A percentile compares a stretch with the other conserved stretches of the same genome.
phyloP scores from a whole-genome alignment of 2,329 filamentous ascomycete species.

The Diaporthe citri region DNA sequence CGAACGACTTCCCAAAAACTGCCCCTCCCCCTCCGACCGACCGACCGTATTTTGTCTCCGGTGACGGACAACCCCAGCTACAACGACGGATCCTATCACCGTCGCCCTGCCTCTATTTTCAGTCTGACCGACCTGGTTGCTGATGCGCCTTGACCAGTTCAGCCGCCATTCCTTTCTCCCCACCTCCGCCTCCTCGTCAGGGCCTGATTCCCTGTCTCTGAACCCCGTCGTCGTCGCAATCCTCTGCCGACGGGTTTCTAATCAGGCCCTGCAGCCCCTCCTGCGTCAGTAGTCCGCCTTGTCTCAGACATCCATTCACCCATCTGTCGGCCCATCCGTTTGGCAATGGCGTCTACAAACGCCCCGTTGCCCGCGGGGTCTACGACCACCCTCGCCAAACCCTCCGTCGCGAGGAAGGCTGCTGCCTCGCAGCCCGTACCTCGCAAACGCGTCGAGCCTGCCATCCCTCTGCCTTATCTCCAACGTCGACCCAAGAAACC shows the following conservation, averaged over 20 bases:
- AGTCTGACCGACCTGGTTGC: conserved; percentile 1
- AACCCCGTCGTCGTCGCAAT: conserved; percentile 29
- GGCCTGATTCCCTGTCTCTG: conserved; percentile 23
- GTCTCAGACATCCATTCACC: conserved; percentile 12
- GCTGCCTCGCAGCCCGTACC: conserved; percentile 26
- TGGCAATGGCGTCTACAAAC: conserved; percentile 37
- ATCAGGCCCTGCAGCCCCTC: conserved; percentile 30
- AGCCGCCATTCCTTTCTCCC: conserved; percentile 32
- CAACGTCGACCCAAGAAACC: conserved; percentile 36
- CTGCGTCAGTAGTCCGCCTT: conserved; percentile 21
- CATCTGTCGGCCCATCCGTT: conserved; percentile 7
- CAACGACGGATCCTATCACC: not conserved
- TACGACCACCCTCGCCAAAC: conserved; percentile 18
- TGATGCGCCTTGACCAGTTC: conserved; percentile 1
- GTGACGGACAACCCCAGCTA: conserved; percentile 29
- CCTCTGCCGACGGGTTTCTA: conserved; percentile 30
- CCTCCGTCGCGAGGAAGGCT: conserved; percentile 1
- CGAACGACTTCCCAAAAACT: conserved; percentile 10
- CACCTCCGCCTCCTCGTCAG: conserved; percentile 27
- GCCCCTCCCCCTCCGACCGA: conserved; percentile 13
- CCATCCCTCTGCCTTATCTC: conserved; percentile 38
- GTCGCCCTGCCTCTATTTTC: not conserved
- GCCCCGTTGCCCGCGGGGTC: not conserved
- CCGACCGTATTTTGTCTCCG: conserved; percentile 21
- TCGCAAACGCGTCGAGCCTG: conserved; percentile 37